Base-by-base conservation (phyloP, 192 early-diverging fungal species). In the Mortierella claussenii region DNA sequence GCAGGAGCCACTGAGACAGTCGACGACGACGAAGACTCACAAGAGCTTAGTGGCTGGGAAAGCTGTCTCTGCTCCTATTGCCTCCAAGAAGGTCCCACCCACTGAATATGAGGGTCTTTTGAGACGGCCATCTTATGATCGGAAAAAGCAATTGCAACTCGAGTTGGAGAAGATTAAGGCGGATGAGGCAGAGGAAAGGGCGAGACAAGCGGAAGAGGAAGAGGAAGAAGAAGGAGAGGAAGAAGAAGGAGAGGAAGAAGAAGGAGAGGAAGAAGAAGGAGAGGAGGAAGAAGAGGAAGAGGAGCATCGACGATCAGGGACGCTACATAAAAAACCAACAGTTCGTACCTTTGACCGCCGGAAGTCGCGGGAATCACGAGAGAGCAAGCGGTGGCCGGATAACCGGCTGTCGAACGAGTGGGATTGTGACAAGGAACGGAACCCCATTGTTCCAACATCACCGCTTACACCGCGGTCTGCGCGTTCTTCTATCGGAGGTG, bases 391-490 rank as follows among this genome's bases (percentile, higher is more conserved):
- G 8, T 40, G n/a, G n/a, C n/a, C n/a, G n/a, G n/a, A n/a, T n/a
- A n/a, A n/a, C n/a, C n/a, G n/a, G n/a, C n/a, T n/a, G n/a, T n/a
- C n/a, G n/a, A n/a, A n/a, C n/a, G n/a, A n/a, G n/a, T n/a, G n/a
- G n/a, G n/a, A n/a, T n/a, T n/a, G n/a, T n/a, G n/a, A n/a, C n/a
- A n/a, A n/a, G n/a, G 55, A 55, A 32, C 45, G 55, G 7, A 45
- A 56, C 44, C 61, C 68, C 37, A 53, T 46, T 33, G 42, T 43
- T 7, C 54, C 55, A 1, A 37, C 49, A 2, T 63, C 68, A 4
- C 60, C 69, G 5, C 69, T 64, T 43, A 59, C 69, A n/a, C 69
- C 69, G 21, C 37, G 55, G n/a, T 76, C 71, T 4, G 57, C 71
- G 20, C 61, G 49, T 1, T 61, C 59, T 12, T 58, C 70, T 23